Evolutionary conservation across 139 green algal genomes (phyloP).

Genomic region (Chloropicon primus): DNA sequence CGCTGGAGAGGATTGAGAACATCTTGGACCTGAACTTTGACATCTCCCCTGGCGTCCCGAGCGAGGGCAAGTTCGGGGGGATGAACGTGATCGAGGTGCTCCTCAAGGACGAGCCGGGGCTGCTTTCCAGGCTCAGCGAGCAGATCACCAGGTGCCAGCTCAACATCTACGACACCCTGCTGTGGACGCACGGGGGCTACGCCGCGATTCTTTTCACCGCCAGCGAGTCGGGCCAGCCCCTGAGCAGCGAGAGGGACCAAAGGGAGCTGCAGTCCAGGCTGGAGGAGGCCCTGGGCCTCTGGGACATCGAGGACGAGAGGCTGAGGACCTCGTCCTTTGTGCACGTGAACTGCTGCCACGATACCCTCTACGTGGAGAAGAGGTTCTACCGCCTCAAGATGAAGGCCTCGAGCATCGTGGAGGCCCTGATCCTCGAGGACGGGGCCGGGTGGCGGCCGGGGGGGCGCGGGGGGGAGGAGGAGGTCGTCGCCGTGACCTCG

Average conservation of each 20-base stretch:
- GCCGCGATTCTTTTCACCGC: background rate
- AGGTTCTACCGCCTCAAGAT: background rate
- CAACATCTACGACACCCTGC: background rate
- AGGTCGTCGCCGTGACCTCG: background rate
- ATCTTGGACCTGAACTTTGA: background rate
- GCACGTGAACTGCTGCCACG: background rate
- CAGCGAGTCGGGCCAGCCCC: background rate
- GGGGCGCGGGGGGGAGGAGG: background rate
- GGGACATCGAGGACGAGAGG: background rate
- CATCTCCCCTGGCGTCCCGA: background rate
- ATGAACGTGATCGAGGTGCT: background rate
- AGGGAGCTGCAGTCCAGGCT: background rate
- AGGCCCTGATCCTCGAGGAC: too few species aligned
- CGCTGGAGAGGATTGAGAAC: slow-evolving; percentile 59
- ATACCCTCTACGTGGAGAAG: background rate
- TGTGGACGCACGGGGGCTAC: background rate
- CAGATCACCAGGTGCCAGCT: background rate
- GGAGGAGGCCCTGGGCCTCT: background rate
- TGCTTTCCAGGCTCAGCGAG: background rate
- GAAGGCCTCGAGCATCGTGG: background rate
- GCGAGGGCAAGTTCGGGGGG: background rate
- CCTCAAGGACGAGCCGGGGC: background rate
- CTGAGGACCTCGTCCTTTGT: background rate
- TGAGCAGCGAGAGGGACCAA: background rate
- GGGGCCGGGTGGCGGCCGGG: too few species aligned